Conservation (phyloP, 176 grass and related monocot species). For the Phoenix dactylifera region DNA sequence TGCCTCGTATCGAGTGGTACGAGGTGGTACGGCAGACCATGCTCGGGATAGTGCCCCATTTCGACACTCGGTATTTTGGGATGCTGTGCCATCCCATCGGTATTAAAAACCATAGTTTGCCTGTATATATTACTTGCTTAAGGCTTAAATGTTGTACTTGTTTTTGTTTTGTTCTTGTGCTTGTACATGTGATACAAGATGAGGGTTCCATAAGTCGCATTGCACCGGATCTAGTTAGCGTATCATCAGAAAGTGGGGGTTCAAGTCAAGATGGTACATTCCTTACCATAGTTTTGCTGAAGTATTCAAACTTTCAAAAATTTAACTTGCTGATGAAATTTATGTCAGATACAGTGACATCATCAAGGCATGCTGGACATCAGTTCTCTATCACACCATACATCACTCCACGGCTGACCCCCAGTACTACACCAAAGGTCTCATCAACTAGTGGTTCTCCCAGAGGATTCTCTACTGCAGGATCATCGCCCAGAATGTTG, state of each 20-base stretch:
- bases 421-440: constrained; percentile 38
- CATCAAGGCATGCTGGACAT: constrained; percentile 29
- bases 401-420: constrained; percentile 29
- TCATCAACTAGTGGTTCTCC: constrained; percentile 44
- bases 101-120: too few species aligned
- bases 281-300: neutral
- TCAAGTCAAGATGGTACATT: constrained; percentile 46
- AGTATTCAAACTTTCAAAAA: neutral
- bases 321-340: neutral
- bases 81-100: too few species aligned
- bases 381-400: constrained; percentile 66
- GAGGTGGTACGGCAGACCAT: too few species aligned
- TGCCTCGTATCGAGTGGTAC: too few species aligned
- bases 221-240: constrained; percentile 34
- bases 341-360: constrained; percentile 22
- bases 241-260: constrained; percentile 31
- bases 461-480: constrained; percentile 41
- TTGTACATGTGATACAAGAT: constrained; percentile 31
- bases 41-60: too few species aligned
- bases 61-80: too few species aligned
- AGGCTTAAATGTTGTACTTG: too few species aligned
- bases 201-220: constrained; percentile 40
- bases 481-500: constrained; percentile 55
- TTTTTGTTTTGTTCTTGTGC: constrained; percentile 1
- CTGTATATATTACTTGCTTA: too few species aligned